Base-by-base conservation (phyloP, 495 filamentous ascomycete species). In the Elasticomyces elasticus region DNA sequence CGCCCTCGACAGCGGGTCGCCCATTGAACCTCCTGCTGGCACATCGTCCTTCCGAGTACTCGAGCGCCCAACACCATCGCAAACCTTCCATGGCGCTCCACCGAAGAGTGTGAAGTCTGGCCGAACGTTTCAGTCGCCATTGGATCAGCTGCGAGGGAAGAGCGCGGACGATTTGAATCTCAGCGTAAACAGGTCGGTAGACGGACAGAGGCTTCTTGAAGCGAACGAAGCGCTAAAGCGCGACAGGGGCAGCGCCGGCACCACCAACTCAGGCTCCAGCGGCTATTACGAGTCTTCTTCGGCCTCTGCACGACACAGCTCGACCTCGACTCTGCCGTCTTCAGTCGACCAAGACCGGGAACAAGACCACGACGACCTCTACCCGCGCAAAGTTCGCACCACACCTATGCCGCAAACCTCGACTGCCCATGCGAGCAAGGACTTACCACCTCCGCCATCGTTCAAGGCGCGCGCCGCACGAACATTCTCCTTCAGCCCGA, bases 221-320 rank as follows among this genome's bases (percentile, higher is more conserved):
- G 40, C 38, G 23, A 17, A 25, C 30, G 19, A 25, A 30, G 11
- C 37, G 45, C 60, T 64, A 54, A 63, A 52, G 25, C 30, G 46
- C 22, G 54, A 48, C 51, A 66, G 64, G 50, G 64, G 56, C n/a
- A 62, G 62, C 48, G 56, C 40, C 47, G 57, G 62, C 45, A 64
- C 64, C 13, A 60, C 52, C 20, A 55, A 58, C 41, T 64, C 62
- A 5, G 47, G 49, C 20, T 60, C 56, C 0, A 62, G 51, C 38
- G 55, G 55, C 2, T 59, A 58, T 48, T 59, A 62, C 55, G 61
- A 63, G 15, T 60, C 63, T 5, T 61, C 61, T 2, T 51, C 58
- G 22, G 55, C 62, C 1, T 63, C 64, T 4, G 60, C 59, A 26
- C 59, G 64, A n/a, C 55, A 65, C 25, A 66, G 64, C 46, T 66